phyloP scores from a whole-genome alignment of 345 rosid genomes.

The Diplotaxis tenuifolia region DNA sequence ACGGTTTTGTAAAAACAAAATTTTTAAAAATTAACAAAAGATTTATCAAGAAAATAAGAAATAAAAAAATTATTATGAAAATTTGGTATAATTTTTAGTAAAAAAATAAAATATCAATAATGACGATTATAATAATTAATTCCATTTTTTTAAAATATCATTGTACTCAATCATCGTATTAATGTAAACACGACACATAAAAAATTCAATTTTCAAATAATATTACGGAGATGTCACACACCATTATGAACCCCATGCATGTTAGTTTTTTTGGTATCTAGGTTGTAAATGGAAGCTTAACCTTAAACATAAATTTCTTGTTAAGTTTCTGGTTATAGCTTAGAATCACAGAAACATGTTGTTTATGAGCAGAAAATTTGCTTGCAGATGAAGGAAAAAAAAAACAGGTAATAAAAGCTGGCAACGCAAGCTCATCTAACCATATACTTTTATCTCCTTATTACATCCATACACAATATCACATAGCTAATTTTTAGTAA shows the following conservation, averaged over 20 bases:
- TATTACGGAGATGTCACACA: no score
- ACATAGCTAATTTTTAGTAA: constrained; percentile 32
- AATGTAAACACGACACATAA: no score
- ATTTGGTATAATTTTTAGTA: no score
- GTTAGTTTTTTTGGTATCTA: constrained; percentile 5
- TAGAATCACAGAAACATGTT: constrained; percentile 6
- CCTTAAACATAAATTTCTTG: neutral
- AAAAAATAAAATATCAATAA: no score
- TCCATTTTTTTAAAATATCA: no score
- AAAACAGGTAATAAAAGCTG: neutral
- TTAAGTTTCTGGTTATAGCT: constrained; percentile 13
- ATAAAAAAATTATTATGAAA: no score
- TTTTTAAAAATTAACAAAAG: no score
- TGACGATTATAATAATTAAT: no score
- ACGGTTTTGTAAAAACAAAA: no score
- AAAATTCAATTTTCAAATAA: no score
- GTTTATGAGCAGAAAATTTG: neutral
- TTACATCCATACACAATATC: constrained; percentile 27
- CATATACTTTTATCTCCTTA: constrained; percentile 8
- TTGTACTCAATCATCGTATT: no score
- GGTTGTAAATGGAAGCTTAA: constrained; percentile 3
- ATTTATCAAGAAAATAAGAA: no score
- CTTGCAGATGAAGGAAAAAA: neutral
- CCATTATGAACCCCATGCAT: neutral
- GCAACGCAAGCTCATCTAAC: constrained; percentile 29